Percentiles rank a stretch among this genome's conserved stretches.
Evolutionary conservation across 2,329 filamentous ascomycete species (phyloP).

Genomic region (Ascochyta rabiei): DNA sequence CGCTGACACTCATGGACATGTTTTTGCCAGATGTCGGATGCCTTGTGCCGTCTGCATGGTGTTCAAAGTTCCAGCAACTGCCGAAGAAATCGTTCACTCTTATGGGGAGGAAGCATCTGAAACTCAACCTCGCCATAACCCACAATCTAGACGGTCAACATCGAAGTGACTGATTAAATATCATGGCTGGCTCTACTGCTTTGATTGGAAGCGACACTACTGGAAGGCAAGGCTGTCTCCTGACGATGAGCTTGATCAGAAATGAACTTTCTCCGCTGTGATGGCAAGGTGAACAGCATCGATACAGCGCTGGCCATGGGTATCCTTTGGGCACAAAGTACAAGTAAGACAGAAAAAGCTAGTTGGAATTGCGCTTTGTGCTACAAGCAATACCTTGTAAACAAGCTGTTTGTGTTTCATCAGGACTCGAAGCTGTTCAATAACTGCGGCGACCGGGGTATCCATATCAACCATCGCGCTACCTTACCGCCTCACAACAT

Average conservation of each 20-base stretch:
- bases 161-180: not conserved
- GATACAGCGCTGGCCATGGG: not conserved
- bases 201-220: not conserved
- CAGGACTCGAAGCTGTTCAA: constrained; percentile 3
- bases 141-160: not conserved
- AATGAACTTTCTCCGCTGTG: not conserved
- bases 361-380: not conserved
- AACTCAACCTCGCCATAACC: constrained; percentile 2
- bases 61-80: not conserved
- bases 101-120: not conserved
- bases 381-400: constrained; percentile 9
- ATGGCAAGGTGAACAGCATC: not conserved
- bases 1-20: not conserved
- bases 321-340: not conserved
- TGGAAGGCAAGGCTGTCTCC: not conserved
- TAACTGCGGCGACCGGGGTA: constrained; percentile 5
- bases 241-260: not conserved
- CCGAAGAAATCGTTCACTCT: not conserved
- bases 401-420: not conserved
- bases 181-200: not conserved
- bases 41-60: not conserved
- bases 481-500: constrained; percentile 11
- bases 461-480: constrained; percentile 14
- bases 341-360: constrained; percentile 2
- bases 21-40: not conserved